These are phyloP conservation scores for Chrysoporthe puriensis DNA, from an alignment of 2,329 filamentous ascomycete species.

Conservation along the genomic window DNA sequence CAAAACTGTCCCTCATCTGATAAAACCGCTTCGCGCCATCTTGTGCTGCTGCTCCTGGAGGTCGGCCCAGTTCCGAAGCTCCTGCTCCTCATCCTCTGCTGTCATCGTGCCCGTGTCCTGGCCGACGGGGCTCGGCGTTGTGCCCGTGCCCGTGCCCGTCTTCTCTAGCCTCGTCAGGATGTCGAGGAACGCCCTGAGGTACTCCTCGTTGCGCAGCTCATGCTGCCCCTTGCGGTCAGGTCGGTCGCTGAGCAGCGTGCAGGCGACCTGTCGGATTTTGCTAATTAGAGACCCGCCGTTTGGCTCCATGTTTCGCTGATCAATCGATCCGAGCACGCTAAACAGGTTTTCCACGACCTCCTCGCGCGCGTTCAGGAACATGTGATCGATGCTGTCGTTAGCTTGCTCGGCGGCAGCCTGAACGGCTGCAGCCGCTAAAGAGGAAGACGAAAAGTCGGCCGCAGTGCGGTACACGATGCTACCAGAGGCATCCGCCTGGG, in stretches of 20 bases:
- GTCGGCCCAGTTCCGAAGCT: constrained; percentile 77
- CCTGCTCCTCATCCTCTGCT: constrained; percentile 71
- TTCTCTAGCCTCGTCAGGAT: constrained; percentile 76
- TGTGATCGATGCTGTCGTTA: constrained; percentile 66
- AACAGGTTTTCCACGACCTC: constrained; percentile 81
- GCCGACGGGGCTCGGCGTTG: constrained; percentile 28
- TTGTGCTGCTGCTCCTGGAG: constrained; percentile 77
- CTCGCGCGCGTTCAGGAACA: constrained; percentile 77
- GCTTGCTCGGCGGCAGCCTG: constrained; percentile 49
- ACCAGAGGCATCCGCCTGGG: constrained; percentile 38
- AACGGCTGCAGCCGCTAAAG: constrained; percentile 43
- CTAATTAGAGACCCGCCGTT: constrained; percentile 68
- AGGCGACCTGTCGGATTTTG: constrained; percentile 85
- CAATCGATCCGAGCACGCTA: constrained; percentile 74
- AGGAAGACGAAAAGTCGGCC: constrained; percentile 32
- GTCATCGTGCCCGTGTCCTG: constrained; percentile 46
- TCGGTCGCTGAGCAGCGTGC: constrained; percentile 70
- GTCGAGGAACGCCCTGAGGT: constrained; percentile 72
- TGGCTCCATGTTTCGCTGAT: constrained; percentile 83
- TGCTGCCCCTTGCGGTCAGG: constrained; percentile 56
- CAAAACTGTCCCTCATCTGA: background rate
- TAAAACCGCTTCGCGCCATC: constrained; percentile 13
- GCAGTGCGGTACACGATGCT: constrained; percentile 42
- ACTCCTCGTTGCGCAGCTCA: constrained; percentile 66
- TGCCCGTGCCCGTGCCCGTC: constrained; percentile 46